Evolutionary conservation across 2,329 filamentous ascomycete species (phyloP).

Genomic region (Stagonosporopsis chrysanthemi): DNA sequence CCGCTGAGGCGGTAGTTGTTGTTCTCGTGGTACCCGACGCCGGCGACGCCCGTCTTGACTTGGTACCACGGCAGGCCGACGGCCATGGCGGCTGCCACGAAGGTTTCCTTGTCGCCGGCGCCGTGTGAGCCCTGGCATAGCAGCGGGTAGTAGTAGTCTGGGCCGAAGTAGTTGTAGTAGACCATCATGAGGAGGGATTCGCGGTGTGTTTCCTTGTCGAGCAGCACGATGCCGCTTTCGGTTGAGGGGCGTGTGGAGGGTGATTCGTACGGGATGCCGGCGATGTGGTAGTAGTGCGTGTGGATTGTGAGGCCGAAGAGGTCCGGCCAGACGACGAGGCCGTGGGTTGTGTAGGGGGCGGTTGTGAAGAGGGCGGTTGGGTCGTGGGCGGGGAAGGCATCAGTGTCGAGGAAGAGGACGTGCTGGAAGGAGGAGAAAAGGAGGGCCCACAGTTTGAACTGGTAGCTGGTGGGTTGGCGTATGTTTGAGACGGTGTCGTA

Average conservation of each 20-base stretch:
- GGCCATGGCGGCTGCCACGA: conserved; percentile 55
- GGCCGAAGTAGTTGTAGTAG: conserved; percentile 65
- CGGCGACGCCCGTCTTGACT: conserved; percentile 44
- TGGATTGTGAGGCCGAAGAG: no score
- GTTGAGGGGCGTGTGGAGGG: no score
- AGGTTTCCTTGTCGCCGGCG: conserved; percentile 60
- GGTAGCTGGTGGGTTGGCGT: conserved; percentile 48
- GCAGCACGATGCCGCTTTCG: no score
- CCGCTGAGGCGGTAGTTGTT: no score
- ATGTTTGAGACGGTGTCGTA: conserved; percentile 26
- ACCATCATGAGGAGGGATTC: conserved; percentile 60
- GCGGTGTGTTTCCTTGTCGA: no score
- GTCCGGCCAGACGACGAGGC: no score
- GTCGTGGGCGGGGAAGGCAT: conserved; percentile 61
- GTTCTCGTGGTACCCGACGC: conserved; percentile 49
- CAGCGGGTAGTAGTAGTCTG: conserved; percentile 59
- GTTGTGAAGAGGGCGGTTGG: conserved; percentile 59
- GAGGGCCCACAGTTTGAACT: conserved; percentile 65
- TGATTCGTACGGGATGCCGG: no score
- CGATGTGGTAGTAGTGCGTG: no score
- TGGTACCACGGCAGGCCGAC: conserved; percentile 53
- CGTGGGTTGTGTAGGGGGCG: no score
- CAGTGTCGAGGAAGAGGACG: conserved; percentile 66
- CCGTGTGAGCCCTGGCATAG: conserved; percentile 55
- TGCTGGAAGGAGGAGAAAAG: conserved; percentile 67